Evolutionary conservation across 2,329 filamentous ascomycete genomes (phyloP), one percentile per base, ranked within the genome.

Genomic region (Pseudopithomyces maydicus): DNA sequence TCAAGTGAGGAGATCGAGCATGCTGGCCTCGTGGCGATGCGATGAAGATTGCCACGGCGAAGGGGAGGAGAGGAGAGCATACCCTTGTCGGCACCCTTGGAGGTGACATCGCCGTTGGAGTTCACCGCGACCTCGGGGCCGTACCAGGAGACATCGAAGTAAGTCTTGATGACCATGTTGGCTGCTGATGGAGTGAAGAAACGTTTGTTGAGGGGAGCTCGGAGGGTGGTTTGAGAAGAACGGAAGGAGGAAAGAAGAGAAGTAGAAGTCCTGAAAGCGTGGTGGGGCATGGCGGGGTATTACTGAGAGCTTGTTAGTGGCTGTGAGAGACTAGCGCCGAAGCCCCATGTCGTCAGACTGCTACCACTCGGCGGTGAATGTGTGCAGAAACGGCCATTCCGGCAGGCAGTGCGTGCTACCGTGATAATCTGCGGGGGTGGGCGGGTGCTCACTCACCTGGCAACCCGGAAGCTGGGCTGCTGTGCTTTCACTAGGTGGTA

Each of bases 141-240:
- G 74, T 87, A 82, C 89, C 89, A 91, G 59, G 69, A 59, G 62
- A 90, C 74, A 63, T 93, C 89, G 82, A 94, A 92, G 82, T 81
- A 91, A 81, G 87, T 87, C 78, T 89, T 87, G 78, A 86, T 80
- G 75, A 83, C 81, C 92, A 96, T 97, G 79, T 84, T 88, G 83
- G 85, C 81, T 73, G 88, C 80, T 77, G 90, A 83, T 73, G 86
- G 82, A 77, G 84, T 81, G 75, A 88, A 89, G 66, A 79, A 77
- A 76, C 84, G 79, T 70, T 72, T 75, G 72, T 68, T 74, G 70
- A 73, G 72, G 67, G 77, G 76, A 64, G 75, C 73, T 69, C 66
- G 65, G 57, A 69, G 61, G n/a, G 57, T 56, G 59, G 66, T 53
- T 52, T 63, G 61, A 58, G 67, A 61, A 62, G 68, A 70, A 65